Conservation (phyloP, 768 basidiomycete genomes). For the Mycena maculata region DNA sequence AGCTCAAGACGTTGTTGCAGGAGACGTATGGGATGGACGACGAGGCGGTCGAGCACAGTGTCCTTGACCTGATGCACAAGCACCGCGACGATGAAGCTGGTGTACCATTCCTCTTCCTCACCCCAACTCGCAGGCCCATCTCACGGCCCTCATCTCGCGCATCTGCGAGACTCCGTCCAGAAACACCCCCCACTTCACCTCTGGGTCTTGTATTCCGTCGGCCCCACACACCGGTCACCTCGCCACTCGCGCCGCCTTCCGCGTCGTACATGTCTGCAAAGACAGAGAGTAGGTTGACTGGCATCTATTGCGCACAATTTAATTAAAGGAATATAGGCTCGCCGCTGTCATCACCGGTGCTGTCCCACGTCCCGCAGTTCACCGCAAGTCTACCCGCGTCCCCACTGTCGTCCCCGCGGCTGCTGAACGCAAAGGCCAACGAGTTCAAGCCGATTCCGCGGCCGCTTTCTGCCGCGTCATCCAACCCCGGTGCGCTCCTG, state of each 20-base stretch:
- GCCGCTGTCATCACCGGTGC: conserved; percentile 76
- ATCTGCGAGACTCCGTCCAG: conserved; percentile 76
- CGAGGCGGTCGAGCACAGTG: conserved; percentile 85
- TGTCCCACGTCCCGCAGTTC: conserved; percentile 70
- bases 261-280: conserved; percentile 68
- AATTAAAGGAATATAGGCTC: conserved; percentile 47
- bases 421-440: conserved; percentile 89
- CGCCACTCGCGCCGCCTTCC: conserved; percentile 73
- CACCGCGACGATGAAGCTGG: conserved; percentile 88
- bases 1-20: conserved; percentile 81
- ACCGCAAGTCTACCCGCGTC: conserved; percentile 88
- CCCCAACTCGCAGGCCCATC: conserved; percentile 80
- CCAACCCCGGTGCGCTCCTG: conserved; percentile 65
- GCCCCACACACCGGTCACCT: conserved; percentile 83
- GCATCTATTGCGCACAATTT: too few relatives aligned
- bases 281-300: conserved; percentile 27
- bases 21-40: conserved; percentile 76
- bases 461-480: conserved; percentile 80
- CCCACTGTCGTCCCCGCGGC: conserved; percentile 84
- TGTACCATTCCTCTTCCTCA: conserved; percentile 85
- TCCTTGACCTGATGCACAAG: conserved; percentile 96
- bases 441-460: conserved; percentile 90
- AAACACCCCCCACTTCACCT: conserved; percentile 85
- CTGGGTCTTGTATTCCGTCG: conserved; percentile 78
- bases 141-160: conserved; percentile 87